phyloP scores from a whole-genome alignment of 2,329 filamentous ascomycete genomes.

The Fusarium setosum region DNA sequence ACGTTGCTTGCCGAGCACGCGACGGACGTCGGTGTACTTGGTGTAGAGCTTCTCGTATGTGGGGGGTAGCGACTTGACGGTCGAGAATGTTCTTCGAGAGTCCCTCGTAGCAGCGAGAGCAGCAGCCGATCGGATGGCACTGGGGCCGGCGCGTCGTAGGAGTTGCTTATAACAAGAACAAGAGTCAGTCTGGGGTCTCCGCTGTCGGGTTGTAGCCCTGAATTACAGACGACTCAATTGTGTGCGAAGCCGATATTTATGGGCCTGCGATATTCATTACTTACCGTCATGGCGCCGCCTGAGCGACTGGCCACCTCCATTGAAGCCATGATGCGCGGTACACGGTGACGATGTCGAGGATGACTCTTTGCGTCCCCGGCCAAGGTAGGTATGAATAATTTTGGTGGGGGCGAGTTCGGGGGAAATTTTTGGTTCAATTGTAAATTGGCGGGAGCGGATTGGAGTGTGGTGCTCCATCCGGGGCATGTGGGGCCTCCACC shows the following conservation, averaged over 20 bases:
- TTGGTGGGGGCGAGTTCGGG: constrained; percentile 45
- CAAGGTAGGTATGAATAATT: constrained; percentile 20
- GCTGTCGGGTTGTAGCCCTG: constrained; percentile 3
- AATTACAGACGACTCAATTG: constrained; percentile 15
- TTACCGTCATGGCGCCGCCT: constrained; percentile 60
- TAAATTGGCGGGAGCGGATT: constrained; percentile 51
- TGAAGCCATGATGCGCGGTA: constrained; percentile 57
- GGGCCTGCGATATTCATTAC: constrained; percentile 10
- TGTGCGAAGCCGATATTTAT: background rate
- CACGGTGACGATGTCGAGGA: constrained; percentile 25
- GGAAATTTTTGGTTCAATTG: constrained; percentile 46
- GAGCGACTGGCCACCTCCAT: constrained; percentile 62
- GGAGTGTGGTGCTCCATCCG: constrained; percentile 42
- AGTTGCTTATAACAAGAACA: constrained; percentile 48
- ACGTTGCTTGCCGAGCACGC: constrained; percentile 73
- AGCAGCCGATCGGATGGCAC: constrained; percentile 41
- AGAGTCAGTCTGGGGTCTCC: constrained; percentile 15
- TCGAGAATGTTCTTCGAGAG: constrained; percentile 54
- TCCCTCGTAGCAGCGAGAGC: constrained; percentile 44
- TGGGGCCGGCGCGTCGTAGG: constrained; percentile 49
- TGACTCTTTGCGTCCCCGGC: constrained; percentile 25
- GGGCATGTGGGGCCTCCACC: constrained; percentile 38
- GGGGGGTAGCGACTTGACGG: constrained; percentile 63
- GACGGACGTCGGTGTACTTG: constrained; percentile 79
- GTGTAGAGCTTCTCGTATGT: constrained; percentile 86